Conservation (phyloP, 345 rosid genomes). For the Psidium friedrichsthalianum region DNA sequence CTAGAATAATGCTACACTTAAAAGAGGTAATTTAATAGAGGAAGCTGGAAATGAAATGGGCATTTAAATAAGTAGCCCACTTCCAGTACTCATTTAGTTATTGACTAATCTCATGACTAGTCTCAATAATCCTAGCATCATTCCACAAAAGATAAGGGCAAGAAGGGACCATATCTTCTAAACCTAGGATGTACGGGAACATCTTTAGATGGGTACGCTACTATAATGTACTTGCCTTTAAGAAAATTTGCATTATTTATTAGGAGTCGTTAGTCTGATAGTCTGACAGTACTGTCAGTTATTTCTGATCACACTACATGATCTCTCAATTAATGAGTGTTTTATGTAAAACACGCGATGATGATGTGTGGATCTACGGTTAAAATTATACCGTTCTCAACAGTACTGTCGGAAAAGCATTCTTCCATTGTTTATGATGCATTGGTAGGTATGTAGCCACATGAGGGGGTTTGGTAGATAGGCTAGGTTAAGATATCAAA, state of each 20-base stretch:
- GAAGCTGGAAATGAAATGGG: neutral
- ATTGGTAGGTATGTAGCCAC: neutral
- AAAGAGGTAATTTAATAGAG: neutral
- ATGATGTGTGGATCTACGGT: no score
- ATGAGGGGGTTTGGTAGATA: neutral
- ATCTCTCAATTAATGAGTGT: no score
- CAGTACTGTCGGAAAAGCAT: no score
- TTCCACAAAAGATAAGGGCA: neutral
- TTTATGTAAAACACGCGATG: no score
- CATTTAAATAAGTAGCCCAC: neutral
- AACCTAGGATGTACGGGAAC: neutral
- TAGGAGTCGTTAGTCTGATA: rapidly evolving
- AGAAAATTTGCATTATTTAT: no score
- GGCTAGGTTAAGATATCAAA: neutral
- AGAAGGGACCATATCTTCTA: neutral
- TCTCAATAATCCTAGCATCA: neutral
- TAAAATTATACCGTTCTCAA: no score
- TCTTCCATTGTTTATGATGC: neutral
- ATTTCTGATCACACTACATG: no score
- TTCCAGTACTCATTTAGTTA: neutral
- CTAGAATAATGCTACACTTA: neutral
- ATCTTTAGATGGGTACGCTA: neutral
- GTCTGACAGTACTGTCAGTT: no score
- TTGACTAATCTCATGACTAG: neutral
- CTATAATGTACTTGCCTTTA: neutral